phyloP scores from a whole-genome alignment of 345 rosid species.

The Geranium rotundifolium region DNA sequence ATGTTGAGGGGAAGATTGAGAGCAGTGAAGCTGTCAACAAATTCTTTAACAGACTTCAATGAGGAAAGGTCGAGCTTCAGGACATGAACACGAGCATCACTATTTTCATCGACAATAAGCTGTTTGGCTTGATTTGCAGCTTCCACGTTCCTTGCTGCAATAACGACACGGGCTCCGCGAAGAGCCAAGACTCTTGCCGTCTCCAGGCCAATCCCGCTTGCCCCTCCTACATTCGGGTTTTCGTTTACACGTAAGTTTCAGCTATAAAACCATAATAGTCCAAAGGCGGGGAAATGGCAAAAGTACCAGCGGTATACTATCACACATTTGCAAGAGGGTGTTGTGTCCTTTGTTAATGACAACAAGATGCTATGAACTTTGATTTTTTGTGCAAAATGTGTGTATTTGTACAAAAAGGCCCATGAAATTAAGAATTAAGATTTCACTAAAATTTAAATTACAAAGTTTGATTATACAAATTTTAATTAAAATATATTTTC shows the following conservation, averaged over 20 bases:
- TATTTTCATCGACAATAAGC: conserved; percentile 26
- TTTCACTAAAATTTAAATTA: no score
- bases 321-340: no score
- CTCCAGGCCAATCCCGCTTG: conserved; percentile 86
- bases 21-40: conserved; percentile 35
- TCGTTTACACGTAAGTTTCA: not conserved
- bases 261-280: no score
- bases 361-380: no score
- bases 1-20: conserved; percentile 62
- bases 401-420: no score
- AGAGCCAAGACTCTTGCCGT: conserved; percentile 71
- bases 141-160: conserved; percentile 64
- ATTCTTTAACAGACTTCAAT: conserved; percentile 38
- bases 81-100: conserved; percentile 37
- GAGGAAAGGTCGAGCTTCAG: conserved; percentile 56
- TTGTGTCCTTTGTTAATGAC: no score
- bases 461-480: no score
- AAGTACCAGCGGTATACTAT: no score
- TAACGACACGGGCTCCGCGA: conserved; percentile 56
- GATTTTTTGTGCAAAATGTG: no score
- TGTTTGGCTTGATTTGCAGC: conserved; percentile 60
- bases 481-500: no score
- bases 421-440: no score
- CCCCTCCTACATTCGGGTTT: conserved; percentile 46
- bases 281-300: no score